phyloP scores from a whole-genome alignment of 106 monocot species.

The Dendrobium nobile region DNA sequence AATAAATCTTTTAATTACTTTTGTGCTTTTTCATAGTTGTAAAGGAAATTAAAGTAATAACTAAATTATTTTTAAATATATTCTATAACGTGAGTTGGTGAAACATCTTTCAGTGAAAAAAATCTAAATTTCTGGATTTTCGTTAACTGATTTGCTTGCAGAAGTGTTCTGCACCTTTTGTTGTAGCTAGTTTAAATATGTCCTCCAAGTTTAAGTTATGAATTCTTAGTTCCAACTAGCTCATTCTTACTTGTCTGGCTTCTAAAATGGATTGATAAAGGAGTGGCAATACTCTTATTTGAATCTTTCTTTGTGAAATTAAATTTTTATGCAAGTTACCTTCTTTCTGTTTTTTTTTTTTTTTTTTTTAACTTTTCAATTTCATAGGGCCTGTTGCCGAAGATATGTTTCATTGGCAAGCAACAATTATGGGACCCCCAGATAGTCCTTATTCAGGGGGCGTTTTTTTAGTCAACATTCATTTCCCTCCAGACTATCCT shows the following conservation, averaged over 20 bases:
- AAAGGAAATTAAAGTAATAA: no score
- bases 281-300: neutral
- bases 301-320: neutral
- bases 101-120: neutral
- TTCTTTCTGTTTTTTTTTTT: neutral
- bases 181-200: neutral
- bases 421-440: constrained; percentile 33
- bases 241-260: neutral
- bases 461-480: constrained; percentile 23
- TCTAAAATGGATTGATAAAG: neutral
- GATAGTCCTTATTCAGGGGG: constrained; percentile 30
- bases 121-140: neutral
- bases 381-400: constrained; percentile 21
- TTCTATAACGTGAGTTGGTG: neutral
- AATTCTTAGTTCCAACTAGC: neutral
- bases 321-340: neutral
- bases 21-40: no score
- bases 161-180: neutral
- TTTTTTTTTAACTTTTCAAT: neutral
- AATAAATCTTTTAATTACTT: no score
- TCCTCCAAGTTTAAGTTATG: neutral
- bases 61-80: no score
- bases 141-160: neutral
- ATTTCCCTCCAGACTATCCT: constrained; percentile 38
- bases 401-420: constrained; percentile 39